Base-by-base conservation (phyloP, 129 eudicot species). In the Cynara cardunculus region DNA sequence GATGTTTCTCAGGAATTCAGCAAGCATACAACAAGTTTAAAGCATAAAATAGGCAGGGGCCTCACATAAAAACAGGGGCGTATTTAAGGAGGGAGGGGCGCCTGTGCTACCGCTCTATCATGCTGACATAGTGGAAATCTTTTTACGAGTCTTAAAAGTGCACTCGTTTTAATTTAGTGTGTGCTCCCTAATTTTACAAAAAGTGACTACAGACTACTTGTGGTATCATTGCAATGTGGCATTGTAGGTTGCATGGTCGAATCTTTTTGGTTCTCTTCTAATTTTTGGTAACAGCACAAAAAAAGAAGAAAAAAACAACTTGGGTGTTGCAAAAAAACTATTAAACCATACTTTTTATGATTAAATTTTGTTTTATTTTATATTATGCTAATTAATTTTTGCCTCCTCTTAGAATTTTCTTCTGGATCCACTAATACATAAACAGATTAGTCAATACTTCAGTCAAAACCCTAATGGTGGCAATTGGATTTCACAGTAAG, bases 401-500 rank as follows among this genome's bases (percentile, higher is more conserved):
- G 4, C 59, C 59, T 46, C 19, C 5, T 46, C 19, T 46, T 46
- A 13, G 5, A 13, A 46, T 46, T 14, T 3, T 46, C 3, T 46
- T 46, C 59, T 46, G 0, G 59, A 13, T 46, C 59, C 18, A 10
- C 56, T 44, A 11, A 3, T 46, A 16, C 59, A 16, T 0, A 46
- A 46, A 46, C 59, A 13, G 19, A 66, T 18, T 76, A 37, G 24
- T 64, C 32, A 19, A 59, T 11, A 76, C 49, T 76, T 76, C 0
- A 21, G 72, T 22, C 3, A 13, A 25, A 65, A 77, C 65, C 62
- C 61, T 77, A 77, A 22, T 13, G 28, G n/a, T 22, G 59, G 59
- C 71, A 76, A 61, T 24, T 32, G 56, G 19, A 75, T 62, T n/a
- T 75, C 46, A 70, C 25, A 71, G 46, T 70, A 31, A 70, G 46